Percentiles rank a stretch among this genome's conserved stretches.
phyloP scores from a whole-genome alignment of 2,329 filamentous ascomycete genomes.

The Penicillium sp. region DNA sequence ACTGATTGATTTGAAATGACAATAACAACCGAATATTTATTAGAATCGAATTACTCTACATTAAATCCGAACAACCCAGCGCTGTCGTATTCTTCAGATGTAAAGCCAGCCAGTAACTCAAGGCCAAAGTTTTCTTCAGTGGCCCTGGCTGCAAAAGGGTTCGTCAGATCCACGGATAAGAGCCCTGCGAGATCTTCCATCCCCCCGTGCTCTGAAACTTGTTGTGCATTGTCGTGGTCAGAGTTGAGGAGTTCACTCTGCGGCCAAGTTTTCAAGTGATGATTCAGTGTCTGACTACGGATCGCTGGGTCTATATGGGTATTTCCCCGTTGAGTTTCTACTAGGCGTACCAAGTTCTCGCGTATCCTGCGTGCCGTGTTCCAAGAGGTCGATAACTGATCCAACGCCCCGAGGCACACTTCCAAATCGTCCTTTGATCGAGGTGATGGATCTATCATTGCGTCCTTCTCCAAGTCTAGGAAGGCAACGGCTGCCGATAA shows the following conservation, averaged over 20 bases:
- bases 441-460: background rate
- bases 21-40: background rate
- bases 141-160: background rate
- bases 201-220: background rate
- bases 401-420: background rate
- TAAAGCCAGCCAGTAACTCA: background rate
- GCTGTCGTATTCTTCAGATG: background rate
- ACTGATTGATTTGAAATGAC: no score
- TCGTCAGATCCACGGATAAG: background rate
- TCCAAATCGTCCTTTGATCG: background rate
- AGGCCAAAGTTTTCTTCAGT: background rate
- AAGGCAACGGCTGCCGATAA: conserved; percentile 30
- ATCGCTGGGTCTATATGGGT: background rate
- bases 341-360: background rate
- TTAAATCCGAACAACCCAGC: no score
- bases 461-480: background rate
- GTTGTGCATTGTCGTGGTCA: no score
- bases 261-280: no score
- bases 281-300: background rate
- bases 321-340: background rate
- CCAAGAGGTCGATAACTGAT: background rate
- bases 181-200: background rate
- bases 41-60: background rate
- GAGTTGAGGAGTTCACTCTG: no score
- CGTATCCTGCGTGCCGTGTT: background rate